Base-by-base conservation (phyloP, 257 asterid genomes). In the Solanum sitiens region DNA sequence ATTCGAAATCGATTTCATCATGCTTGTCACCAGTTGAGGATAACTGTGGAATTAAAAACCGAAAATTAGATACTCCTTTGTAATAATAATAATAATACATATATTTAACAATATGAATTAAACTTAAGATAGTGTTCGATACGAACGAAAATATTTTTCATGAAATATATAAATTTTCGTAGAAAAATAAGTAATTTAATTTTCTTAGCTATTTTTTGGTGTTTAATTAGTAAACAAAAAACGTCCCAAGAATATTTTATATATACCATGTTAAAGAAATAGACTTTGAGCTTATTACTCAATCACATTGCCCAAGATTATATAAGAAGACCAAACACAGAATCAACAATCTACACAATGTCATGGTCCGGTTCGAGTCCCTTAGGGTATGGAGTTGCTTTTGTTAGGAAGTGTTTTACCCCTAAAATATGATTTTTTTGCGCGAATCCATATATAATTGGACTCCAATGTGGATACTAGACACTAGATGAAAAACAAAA, bases 1-100 rank as follows among this genome's bases (percentile, higher is more conserved):
- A 96, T 91, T 96, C 99, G 23, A 95, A 96, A 90, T 96, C 98
- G 4, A 95, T 94, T 89, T 96, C 98, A 56, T 96, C 95, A 45
- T 96, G 98, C 83, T 92, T 93, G 27, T 89, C 89, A 10, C 96
- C 98, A 0, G 74, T 89, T 13, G 95, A 95, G 44, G 95, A 94
- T 18, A 96, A 89, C 99, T 95, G 92, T 89, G 32, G 35, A 87
- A 32, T 27, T 83, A 27, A 40, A 12, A 25, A 33, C 20, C 32
- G 14, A 42, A 27, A 35, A 71, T 47, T n/a, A 80, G 85, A 27
- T 23, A n/a, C 77, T 71, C 76, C 10, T 68, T 27, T 27, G 20
- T 13, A 68, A 61, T n/a, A 39, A 39, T 39, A 37, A 47, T 45
- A 13, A 45, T 15, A 27, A 12, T 68, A 6, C 7, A 68, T 68